These are phyloP conservation scores for Irineochytrium annulatum DNA, from an alignment of 192 early-diverging fungal genomes.

Conservation along the genomic window DNA sequence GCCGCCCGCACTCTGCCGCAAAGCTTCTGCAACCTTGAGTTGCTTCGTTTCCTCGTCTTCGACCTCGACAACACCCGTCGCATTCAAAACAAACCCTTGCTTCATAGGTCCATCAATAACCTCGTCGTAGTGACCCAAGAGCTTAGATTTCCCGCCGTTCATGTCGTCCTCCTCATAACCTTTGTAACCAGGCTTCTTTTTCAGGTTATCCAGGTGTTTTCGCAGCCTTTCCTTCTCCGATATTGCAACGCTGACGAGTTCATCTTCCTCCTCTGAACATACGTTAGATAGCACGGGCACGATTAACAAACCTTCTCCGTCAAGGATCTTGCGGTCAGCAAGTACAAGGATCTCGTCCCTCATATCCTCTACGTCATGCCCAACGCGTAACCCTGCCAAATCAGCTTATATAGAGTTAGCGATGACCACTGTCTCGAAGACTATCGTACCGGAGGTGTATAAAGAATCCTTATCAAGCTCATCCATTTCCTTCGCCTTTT, in stretches of 20 bases:
- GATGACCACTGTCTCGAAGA: background rate
- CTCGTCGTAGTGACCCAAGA: constrained; percentile 80
- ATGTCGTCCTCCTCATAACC: constrained; percentile 66
- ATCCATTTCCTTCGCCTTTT: constrained; percentile 33
- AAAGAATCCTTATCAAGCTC: constrained; percentile 27
- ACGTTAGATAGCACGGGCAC: background rate
- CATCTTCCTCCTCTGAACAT: constrained; percentile 59
- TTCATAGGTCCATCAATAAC: constrained; percentile 45
- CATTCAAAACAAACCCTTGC: constrained; percentile 52
- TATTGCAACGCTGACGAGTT: constrained; percentile 66
- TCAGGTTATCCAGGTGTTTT: constrained; percentile 73
- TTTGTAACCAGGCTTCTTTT: constrained; percentile 61
- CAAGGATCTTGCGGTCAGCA: constrained; percentile 74
- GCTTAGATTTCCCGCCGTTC: constrained; percentile 44
- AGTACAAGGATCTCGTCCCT: constrained; percentile 81
- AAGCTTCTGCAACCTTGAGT: constrained; percentile 35
- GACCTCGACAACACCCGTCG: constrained; percentile 42
- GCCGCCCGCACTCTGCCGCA: constrained; percentile 37
- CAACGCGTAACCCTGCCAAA: constrained; percentile 71
- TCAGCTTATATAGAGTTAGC: constrained; percentile 33
- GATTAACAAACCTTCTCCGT: constrained; percentile 21
- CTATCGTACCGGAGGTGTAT: background rate
- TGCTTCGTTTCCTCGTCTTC: constrained; percentile 10
- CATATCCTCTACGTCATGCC: constrained; percentile 66
- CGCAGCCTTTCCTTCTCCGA: constrained; percentile 62